phyloP scores from a whole-genome alignment of 2,329 filamentous ascomycete genomes.

The Neofusicoccum kwambonambiense region DNA sequence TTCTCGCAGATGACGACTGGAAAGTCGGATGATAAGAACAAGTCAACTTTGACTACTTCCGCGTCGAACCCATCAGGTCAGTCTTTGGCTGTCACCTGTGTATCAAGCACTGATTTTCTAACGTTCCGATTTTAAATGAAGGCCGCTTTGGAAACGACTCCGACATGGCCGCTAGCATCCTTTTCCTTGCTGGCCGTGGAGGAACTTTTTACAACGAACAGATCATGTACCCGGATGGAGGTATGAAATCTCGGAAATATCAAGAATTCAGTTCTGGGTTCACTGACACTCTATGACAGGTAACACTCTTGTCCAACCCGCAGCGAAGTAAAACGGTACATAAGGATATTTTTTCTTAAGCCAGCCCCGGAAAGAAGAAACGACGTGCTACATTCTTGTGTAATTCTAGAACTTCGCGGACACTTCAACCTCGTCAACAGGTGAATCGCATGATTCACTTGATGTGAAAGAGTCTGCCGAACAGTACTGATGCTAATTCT shows the following conservation, averaged over 20 bases:
- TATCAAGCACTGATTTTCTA: background rate
- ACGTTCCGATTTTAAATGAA: background rate
- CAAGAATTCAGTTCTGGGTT: background rate
- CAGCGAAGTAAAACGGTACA: conserved; percentile 24
- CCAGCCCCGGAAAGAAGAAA: no score
- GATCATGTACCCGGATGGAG: conserved; percentile 52
- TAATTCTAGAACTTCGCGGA: no score
- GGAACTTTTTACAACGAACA: conserved; percentile 56
- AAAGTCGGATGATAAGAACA: conserved; percentile 46
- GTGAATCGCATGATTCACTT: no score
- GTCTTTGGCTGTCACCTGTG: background rate
- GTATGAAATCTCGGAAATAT: conserved; percentile 16
- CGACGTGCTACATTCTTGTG: no score
- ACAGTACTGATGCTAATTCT: no score
- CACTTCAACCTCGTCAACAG: no score
- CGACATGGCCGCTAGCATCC: conserved; percentile 53
- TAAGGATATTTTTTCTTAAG: no score
- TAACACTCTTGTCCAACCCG: conserved; percentile 30
- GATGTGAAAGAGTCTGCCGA: no score
- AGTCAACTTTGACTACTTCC: conserved; percentile 43
- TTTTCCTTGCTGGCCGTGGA: conserved; percentile 52
- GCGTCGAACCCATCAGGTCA: conserved; percentile 40
- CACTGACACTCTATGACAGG: conserved; percentile 20
- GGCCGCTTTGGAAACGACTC: conserved; percentile 43
- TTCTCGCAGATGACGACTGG: conserved; percentile 49